Evolutionary conservation across 441 rosid species (phyloP), one percentile per base, ranked within the genome.

Genomic region (Corymbia citriodora): DNA sequence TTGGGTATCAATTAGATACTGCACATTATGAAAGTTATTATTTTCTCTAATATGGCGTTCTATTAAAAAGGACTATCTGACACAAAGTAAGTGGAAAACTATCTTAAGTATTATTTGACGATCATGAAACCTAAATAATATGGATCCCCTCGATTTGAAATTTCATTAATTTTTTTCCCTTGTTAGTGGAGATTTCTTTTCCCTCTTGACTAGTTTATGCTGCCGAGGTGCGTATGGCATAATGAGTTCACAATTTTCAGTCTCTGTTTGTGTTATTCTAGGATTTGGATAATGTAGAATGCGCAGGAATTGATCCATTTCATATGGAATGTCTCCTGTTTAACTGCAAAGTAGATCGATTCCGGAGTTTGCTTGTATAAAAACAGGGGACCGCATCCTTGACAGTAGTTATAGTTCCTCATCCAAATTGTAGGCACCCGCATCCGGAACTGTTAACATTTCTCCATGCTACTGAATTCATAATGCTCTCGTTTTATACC

Each of bases 221-320:
- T 89, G 95, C 94, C 10, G 96, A 95, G 97, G 96, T 92, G 61
- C 48, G 89, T 74, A 40, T 40, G 40, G 52, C 82, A 5, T 72
- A 19, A 72, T 36, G 52, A 74, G 83, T 40, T 74, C 83, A 23
- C 83, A 21, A 40, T 23, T 74, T 74, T 40, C 52, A 11, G 40
- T 72, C 7, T 21, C 15, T 74, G 27, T 40, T 40, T 40, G 16
- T 45, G n/a, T 74, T 40, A 40, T 21, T 74, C 17, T 8, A 74
- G 52, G 52, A 40, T 74, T 74, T 74, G 85, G 40, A 11, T 25
- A 40, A 40, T 74, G 17, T 40, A 21, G 52, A 74, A 11, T 40
- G 21, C 17, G 25, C 25, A 19, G 85, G 48, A 21, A 23, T 74
- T 40, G 85, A 74, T 74, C 16, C 85, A 40, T 7, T 50, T 29